Base-by-base conservation (phyloP, 179 eudicot species). In the Spergularia azorica region DNA sequence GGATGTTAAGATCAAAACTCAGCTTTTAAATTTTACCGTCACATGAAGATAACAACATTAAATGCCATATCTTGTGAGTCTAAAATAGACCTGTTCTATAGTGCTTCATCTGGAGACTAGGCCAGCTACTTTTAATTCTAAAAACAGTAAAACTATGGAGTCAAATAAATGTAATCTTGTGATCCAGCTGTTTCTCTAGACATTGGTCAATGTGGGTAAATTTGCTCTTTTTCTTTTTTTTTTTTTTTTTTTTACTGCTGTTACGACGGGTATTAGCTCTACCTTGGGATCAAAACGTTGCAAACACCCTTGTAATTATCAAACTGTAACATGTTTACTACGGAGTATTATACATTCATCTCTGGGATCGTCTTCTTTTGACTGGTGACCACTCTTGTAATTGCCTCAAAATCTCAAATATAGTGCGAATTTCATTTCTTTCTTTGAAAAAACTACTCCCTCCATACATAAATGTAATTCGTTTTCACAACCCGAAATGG, bases 1-100 rank as follows among this genome's bases (percentile, higher is more conserved):
- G 41, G 72, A 76, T 67, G 79, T 63, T 66, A 65, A 39, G 17
- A 16, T 66, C 52, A 32, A 9, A 75, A 64, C 63, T 38, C 48
- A 63, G 70, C 15, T 51, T 39, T 39, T 4, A 43, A 21, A 20
- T 46, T 65, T 63, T 73, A 62, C 64, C 39, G 78, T 38, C 55
- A 16, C 17, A 5, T 12, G 46, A 6, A 64, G 4, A 8, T 46
- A 6, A 46, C 75, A 6, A 46, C 75, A 70, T 77, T 77, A 0
- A 78, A 61, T 70, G 80, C 36, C 11, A 26, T 39, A 58, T 60
- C 10, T 38, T 18, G 9, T 63, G 26, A 43, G 67, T 67, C 57
- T 9, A 59, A 39, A 54, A 66, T 39, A 48, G 0, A 75, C 50
- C 63, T 51, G 36, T 10, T 36, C 39, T 36, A 36, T 36, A 32